Evolutionary conservation across 345 rosid genomes (phyloP).

Genomic region (Bruguiera sexangula): DNA sequence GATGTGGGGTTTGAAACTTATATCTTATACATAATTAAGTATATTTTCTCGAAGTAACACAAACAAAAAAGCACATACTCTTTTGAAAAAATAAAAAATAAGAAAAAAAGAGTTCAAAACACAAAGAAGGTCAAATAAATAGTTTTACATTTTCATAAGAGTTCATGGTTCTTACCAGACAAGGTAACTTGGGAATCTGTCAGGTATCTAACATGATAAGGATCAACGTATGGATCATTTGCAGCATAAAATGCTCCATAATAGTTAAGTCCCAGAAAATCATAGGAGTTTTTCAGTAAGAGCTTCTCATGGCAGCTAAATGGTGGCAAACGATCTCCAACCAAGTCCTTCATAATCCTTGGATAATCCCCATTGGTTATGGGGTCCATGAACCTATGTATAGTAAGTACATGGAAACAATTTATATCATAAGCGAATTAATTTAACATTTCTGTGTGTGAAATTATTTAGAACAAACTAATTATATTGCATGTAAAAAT

Average conservation of each 20-base stretch:
- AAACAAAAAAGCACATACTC: too few relatives aligned
- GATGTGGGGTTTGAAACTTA: too few relatives aligned
- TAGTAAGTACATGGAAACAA: background rate
- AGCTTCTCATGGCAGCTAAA: background rate
- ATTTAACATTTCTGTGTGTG: too few relatives aligned
- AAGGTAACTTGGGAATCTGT: background rate
- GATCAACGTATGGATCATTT: background rate
- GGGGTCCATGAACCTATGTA: slow-evolving; percentile 4
- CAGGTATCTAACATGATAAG: background rate
- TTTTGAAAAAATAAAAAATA: too few relatives aligned
- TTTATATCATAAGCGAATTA: too few relatives aligned
- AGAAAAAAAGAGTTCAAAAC: too few relatives aligned
- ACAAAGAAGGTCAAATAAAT: too few relatives aligned
- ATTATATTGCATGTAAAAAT: too few relatives aligned
- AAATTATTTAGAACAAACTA: too few relatives aligned
- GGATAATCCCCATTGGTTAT: slow-evolving; percentile 8
- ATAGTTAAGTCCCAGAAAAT: slow-evolving; percentile 11
- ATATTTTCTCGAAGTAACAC: too few relatives aligned
- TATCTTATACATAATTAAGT: too few relatives aligned
- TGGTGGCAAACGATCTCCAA: background rate
- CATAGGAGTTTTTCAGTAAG: background rate
- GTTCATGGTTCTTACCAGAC: background rate
- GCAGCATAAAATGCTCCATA: slow-evolving; percentile 7
- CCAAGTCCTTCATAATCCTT: background rate
- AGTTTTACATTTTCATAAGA: background rate